phyloP scores from a whole-genome alignment of 2,329 filamentous ascomycete genomes.

The Waltergamsia citrina region DNA sequence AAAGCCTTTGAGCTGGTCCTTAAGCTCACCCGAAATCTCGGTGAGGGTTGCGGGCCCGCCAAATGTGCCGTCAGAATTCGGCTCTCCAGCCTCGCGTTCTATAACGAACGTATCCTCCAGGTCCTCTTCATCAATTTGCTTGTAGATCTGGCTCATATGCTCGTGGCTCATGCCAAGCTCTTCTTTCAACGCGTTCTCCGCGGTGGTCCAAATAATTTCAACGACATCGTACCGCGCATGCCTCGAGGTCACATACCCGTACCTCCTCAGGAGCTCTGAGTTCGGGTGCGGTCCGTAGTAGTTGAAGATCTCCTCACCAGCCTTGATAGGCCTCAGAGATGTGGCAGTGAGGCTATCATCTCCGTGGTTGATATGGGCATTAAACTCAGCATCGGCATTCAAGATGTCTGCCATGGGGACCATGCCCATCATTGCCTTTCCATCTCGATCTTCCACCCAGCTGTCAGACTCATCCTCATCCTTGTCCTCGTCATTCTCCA shows the following conservation, averaged over 20 bases:
- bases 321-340: slow-evolving; percentile 55
- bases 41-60: slow-evolving; percentile 23
- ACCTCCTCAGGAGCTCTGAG: slow-evolving; percentile 72
- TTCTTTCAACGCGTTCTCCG: slow-evolving; percentile 35
- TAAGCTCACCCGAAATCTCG: slow-evolving; percentile 34
- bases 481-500: slow-evolving; percentile 48
- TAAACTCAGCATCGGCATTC: slow-evolving; percentile 83
- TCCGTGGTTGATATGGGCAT: slow-evolving; percentile 49
- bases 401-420: slow-evolving; percentile 85
- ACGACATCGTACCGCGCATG: slow-evolving; percentile 76
- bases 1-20: slow-evolving; percentile 38
- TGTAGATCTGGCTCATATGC: slow-evolving; percentile 26
- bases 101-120: slow-evolving; percentile 69
- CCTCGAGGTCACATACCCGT: slow-evolving; percentile 76
- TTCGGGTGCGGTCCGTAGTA: slow-evolving; percentile 82
- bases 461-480: slow-evolving; percentile 53
- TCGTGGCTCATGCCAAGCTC: slow-evolving; percentile 25
- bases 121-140: slow-evolving; percentile 35
- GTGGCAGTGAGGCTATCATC: slow-evolving; percentile 58
- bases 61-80: slow-evolving; percentile 37
- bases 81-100: slow-evolving; percentile 43
- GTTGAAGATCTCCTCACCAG: slow-evolving; percentile 73
- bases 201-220: slow-evolving; percentile 57
- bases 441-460: slow-evolving; percentile 55
- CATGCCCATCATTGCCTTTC: slow-evolving; percentile 64